Percentiles rank a stretch among this genome's conserved stretches.
Evolutionary conservation across 495 filamentous ascomycete genomes (phyloP).

Genomic region (Acidiella bohemica): DNA sequence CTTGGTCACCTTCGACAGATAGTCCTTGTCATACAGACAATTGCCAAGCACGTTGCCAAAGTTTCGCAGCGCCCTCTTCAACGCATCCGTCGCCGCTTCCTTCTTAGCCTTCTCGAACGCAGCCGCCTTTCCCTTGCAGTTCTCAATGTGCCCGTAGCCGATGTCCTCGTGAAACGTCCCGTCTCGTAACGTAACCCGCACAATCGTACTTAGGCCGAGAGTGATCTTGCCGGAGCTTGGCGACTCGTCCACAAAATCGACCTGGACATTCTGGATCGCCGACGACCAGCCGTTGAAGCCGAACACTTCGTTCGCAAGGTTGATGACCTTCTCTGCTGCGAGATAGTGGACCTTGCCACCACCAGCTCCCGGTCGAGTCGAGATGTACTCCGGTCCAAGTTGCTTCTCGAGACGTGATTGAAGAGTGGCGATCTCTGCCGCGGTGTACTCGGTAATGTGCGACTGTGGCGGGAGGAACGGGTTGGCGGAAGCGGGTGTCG

Average conservation of each 20-base stretch:
- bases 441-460: constrained; percentile 65
- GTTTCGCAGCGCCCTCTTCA: constrained; percentile 78
- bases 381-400: constrained; percentile 94
- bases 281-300: constrained; percentile 98
- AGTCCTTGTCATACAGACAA: constrained; percentile 94
- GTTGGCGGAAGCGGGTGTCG: constrained; percentile 40
- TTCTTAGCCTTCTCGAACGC: constrained; percentile 98
- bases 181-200: constrained; percentile 78
- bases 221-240: constrained; percentile 52
- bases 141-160: constrained; percentile 90
- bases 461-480: constrained; percentile 62
- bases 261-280: constrained; percentile 70
- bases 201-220: constrained; percentile 72
- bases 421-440: constrained; percentile 77
- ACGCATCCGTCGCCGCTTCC: constrained; percentile 84
- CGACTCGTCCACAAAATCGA: constrained; percentile 75
- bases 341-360: constrained; percentile 85
- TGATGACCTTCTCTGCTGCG: constrained; percentile 83
- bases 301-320: constrained; percentile 93
- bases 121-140: constrained; percentile 82
- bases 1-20: constrained; percentile 69
- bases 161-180: constrained; percentile 96
- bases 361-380: constrained; percentile 61
- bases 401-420: constrained; percentile 79
- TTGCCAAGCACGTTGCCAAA: constrained; percentile 96